Evolutionary conservation across 805 yeast genomes (phyloP).

Genomic region (Candida rishiriensis): DNA sequence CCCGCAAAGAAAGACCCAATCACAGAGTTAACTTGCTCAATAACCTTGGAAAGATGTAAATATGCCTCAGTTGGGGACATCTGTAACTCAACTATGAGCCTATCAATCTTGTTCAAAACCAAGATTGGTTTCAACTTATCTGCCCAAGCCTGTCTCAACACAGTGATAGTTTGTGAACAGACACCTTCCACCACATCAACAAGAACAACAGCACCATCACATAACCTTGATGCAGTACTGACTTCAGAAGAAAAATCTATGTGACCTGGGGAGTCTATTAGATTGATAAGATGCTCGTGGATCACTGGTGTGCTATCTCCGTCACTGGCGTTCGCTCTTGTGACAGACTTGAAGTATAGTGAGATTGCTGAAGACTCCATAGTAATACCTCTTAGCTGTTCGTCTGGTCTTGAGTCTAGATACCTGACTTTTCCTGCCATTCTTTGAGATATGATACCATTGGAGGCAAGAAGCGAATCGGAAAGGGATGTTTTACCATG

Average conservation of each 20-base stretch:
- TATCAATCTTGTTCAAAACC: conserved; percentile 87
- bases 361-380: conserved; percentile 98
- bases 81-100: conserved; percentile 77
- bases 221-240: conserved; percentile 88
- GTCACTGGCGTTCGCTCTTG: conserved; percentile 20
- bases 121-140: conserved; percentile 85
- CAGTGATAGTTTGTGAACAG: conserved; percentile 95
- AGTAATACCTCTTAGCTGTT: conserved; percentile 92
- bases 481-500: conserved; percentile 96
- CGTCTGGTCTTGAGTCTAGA: conserved; percentile 92
- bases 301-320: conserved; percentile 25
- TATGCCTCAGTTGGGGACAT: conserved; percentile 84
- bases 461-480: conserved; percentile 88
- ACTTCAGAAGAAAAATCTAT: conserved; percentile 96
- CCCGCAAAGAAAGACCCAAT: conserved; percentile 92
- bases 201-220: conserved; percentile 94
- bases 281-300: conserved; percentile 78
- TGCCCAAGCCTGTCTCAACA: conserved; percentile 91
- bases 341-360: conserved; percentile 72
- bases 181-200: conserved; percentile 99
- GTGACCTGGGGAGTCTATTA: conserved; percentile 99
- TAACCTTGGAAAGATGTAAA: conserved; percentile 65
- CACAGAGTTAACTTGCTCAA: conserved; percentile 94
- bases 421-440: conserved; percentile 94
- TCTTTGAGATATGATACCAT: conserved; percentile 92